A percentile compares a stretch with the other conserved stretches of the same genome.
Evolutionary conservation across 2,329 filamentous ascomycete species (phyloP).

Genomic region (Diplodia corticola): DNA sequence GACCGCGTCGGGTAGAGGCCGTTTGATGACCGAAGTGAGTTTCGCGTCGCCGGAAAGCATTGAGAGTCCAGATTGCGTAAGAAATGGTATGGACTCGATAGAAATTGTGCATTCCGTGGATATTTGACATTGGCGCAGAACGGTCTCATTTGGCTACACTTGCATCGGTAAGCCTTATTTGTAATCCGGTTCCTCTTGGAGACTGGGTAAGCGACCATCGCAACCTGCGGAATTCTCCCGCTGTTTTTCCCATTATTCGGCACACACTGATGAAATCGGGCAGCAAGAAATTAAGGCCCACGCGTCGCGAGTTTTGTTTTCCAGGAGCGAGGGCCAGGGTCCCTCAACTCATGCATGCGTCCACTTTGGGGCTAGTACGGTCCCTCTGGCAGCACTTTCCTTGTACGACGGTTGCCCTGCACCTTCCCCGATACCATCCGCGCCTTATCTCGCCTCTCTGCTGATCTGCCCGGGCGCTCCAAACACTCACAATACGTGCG

Average conservation of each 20-base stretch:
- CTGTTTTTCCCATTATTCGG: not conserved
- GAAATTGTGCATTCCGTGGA: not conserved
- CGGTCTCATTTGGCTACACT: not conserved
- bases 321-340: not conserved
- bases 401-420: no score
- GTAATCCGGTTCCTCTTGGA: not conserved
- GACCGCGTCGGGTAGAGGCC: not conserved
- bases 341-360: not conserved
- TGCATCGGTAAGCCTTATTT: not conserved
- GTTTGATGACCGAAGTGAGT: not conserved
- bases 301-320: no score
- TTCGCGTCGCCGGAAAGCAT: not conserved
- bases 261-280: no score
- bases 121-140: not conserved
- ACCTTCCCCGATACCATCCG: not conserved
- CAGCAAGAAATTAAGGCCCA: no score
- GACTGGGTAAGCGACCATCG: not conserved
- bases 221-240: constrained; percentile 2
- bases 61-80: not conserved
- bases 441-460: not conserved
- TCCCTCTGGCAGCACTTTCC: not conserved
- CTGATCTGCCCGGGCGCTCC: not conserved
- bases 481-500: not conserved
- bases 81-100: not conserved
- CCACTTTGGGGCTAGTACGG: not conserved